Evolutionary conservation across 73 alveolate genomes (phyloP), one percentile per base, ranked within the genome.

Genomic region (Breviolum minutum): DNA sequence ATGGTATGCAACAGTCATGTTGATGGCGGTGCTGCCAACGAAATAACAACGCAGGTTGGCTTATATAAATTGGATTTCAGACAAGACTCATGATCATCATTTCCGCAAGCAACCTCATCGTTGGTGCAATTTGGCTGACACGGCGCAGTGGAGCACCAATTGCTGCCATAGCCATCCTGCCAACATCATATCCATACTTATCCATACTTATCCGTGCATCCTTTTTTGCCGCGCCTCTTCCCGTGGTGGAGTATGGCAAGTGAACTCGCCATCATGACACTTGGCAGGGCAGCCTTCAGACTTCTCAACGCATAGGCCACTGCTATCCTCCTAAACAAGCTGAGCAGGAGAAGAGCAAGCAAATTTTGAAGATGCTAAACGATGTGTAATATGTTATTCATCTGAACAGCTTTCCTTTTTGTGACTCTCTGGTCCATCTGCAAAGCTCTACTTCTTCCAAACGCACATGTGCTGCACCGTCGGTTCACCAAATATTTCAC

Each of bases 71-170:
- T 40, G 54, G 54, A n/a, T 30, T 80, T 6, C 13, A 13, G 88
- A 13, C 92, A 22, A 54, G 92, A 48, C 26, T 30, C 98, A 30
- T 92, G 68, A 81, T 92, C 90, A 7, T 30, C 98, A 29, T 54
- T 40, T 54, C 73, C 86, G 68, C 98, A 92, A 40, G 98, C 98
- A 69, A 92, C 98, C 20, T 92, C 30, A 17, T 81, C 82, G 22
- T 76, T 76, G 79, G 91, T 92, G 98, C 98, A 92, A 80, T 92
- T 92, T 16, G 79, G 85, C 61, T 80, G 91, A 90, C 98, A 92
- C 6, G 98, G 98, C 19, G 83, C 98, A 7, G 86, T 81, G 80
- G 98, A 74, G 98, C 98, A 92, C 98, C 98, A 92, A 68, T 92
- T 92, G 91, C 63, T 64, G 69, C 98, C 98, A 13, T 80, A 74